Percentiles rank a stretch among this genome's conserved stretches.
phyloP scores from a whole-genome alignment of 768 basidiomycete genomes.

The Boletus insuetus region DNA sequence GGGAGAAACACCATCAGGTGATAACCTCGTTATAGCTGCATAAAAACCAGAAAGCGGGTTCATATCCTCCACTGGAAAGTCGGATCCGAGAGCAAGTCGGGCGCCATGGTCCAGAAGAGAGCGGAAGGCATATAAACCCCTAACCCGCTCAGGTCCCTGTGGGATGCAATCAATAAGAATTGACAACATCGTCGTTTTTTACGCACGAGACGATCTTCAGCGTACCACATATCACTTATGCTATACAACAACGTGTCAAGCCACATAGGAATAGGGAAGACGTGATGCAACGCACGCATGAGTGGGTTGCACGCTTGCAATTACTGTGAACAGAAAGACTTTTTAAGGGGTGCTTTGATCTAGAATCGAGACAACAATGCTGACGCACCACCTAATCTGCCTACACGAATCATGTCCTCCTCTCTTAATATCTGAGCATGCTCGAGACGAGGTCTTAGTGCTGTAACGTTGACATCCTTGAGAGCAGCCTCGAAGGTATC shows the following conservation, averaged over 20 bases:
- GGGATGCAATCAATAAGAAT: not conserved
- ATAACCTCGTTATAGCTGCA: conserved; percentile 79
- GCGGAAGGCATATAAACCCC: conserved; percentile 84
- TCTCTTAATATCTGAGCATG: conserved; percentile 83
- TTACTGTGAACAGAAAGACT: conserved; percentile 47
- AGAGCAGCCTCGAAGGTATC: conserved; percentile 78
- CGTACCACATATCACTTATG: conserved; percentile 88
- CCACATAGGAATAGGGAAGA: not conserved
- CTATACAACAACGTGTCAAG: conserved; percentile 31
- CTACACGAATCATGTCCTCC: conserved; percentile 72
- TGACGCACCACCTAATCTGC: conserved; percentile 67
- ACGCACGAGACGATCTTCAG: conserved; percentile 73
- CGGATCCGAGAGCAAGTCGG: conserved; percentile 77
- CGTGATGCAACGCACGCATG: conserved; percentile 57
- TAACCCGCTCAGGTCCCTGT: conserved; percentile 81
- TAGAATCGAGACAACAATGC: not conserved
- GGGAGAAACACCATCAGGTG: conserved; percentile 69
- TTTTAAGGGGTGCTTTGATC: not conserved
- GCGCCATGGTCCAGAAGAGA: conserved; percentile 63
- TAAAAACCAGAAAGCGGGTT: conserved; percentile 85
- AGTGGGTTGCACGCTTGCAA: conserved; percentile 88
- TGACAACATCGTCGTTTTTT: not conserved
- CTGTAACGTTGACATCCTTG: conserved; percentile 56
- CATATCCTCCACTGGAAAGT: conserved; percentile 86
- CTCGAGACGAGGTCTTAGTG: conserved; percentile 77